A percentile compares a stretch with the other conserved stretches of the same genome.
These are phyloP conservation scores for Gossypium rotundifolium DNA, from an alignment of 345 rosid genomes.

Conservation along the genomic window DNA sequence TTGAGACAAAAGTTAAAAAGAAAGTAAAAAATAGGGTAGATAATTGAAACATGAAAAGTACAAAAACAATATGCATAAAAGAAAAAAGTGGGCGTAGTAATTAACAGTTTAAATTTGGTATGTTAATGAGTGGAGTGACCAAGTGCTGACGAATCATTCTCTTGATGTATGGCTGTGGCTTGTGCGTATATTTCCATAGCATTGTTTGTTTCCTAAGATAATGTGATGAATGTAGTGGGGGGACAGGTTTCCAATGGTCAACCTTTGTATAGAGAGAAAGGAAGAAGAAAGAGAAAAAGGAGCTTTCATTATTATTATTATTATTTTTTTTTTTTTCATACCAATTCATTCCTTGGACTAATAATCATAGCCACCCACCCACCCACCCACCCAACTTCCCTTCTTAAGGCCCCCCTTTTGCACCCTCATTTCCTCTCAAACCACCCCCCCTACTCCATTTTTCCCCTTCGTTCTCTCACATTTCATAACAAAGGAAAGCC, in stretches of 20 bases:
- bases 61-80: background rate
- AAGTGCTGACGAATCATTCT: slow-evolving; percentile 46
- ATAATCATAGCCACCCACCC: slow-evolving; percentile 65
- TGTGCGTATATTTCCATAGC: background rate
- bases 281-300: background rate
- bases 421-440: slow-evolving; percentile 26
- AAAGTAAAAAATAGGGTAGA: slow-evolving; percentile 19
- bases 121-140: slow-evolving; percentile 35
- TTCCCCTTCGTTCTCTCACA: background rate
- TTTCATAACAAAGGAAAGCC: background rate
- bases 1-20: background rate
- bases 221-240: slow-evolving; percentile 37
- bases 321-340: slow-evolving; percentile 1
- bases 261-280: slow-evolving; percentile 47
- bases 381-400: slow-evolving; percentile 44
- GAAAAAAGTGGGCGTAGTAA: background rate
- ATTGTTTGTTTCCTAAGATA: slow-evolving; percentile 19
- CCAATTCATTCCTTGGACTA: slow-evolving; percentile 51
- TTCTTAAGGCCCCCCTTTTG: slow-evolving; percentile 40
- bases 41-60: slow-evolving; percentile 30
- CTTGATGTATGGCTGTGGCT: slow-evolving; percentile 47
- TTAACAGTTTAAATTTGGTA: slow-evolving; percentile 35
- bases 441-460: background rate
- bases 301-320: slow-evolving; percentile 17
- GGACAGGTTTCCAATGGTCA: slow-evolving; percentile 46